Percentiles rank a stretch among this genome's conserved stretches.
phyloP scores from a whole-genome alignment of 176 grass and related monocot genomes.

The Oryza rufipogon region DNA sequence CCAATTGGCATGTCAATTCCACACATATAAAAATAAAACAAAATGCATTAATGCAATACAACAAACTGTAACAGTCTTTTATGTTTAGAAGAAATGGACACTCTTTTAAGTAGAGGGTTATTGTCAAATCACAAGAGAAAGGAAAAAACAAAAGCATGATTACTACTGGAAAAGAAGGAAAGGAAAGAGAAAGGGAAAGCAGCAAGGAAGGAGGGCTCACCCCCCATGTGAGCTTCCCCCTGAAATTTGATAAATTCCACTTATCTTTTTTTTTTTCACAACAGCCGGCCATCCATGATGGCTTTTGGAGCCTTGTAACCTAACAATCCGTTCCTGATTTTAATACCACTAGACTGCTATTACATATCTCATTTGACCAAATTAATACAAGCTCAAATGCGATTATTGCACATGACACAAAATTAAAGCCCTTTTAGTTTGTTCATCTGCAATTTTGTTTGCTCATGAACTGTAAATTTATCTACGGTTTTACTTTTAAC shows the following conservation, averaged over 20 bases:
- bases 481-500: not conserved
- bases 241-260: slow-evolving; percentile 20
- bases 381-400: not conserved
- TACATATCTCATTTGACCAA: not conserved
- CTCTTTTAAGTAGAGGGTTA: slow-evolving; percentile 23
- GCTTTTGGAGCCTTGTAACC: slow-evolving; percentile 24
- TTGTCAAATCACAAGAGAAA: slow-evolving; percentile 38
- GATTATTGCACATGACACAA: not conserved
- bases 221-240: slow-evolving; percentile 37
- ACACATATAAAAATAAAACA: not conserved
- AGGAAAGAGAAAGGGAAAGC: not conserved
- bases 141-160: slow-evolving; percentile 34
- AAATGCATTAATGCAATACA: not conserved
- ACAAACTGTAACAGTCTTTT: not conserved
- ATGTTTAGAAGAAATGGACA: not conserved
- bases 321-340: not conserved
- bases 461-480: not conserved
- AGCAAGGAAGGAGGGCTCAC: not conserved
- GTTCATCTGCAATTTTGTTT: not conserved
- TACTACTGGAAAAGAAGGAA: slow-evolving; percentile 22
- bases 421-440: not conserved
- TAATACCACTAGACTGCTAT: no score
- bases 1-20: slow-evolving; percentile 37
- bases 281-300: slow-evolving; percentile 21
- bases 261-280: slow-evolving; percentile 10